These are phyloP conservation scores for Candida jianshihensis DNA, from an alignment of 805 yeast species.

Conservation along the genomic window DNA sequence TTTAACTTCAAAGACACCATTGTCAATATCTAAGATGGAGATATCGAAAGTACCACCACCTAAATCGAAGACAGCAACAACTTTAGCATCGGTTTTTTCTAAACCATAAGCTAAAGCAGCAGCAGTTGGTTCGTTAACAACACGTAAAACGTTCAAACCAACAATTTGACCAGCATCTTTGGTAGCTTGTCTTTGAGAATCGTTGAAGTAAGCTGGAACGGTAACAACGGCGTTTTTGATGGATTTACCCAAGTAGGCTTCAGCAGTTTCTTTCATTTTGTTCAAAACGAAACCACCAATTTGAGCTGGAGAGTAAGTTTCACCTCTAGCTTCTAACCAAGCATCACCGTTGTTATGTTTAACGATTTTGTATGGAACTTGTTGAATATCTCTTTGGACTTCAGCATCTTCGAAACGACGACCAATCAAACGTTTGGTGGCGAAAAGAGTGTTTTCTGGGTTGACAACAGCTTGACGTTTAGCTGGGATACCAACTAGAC, in stretches of 20 bases:
- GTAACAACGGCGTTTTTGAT: constrained; percentile 74
- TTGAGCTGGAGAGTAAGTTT: constrained; percentile 60
- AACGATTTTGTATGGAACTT: constrained; percentile 58
- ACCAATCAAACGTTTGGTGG: constrained; percentile 79
- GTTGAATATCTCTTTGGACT: constrained; percentile 61
- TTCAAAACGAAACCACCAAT: constrained; percentile 60
- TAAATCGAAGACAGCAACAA: constrained; percentile 55
- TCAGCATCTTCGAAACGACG: constrained; percentile 63
- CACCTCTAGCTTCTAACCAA: constrained; percentile 42
- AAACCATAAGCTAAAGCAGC: constrained; percentile 81
- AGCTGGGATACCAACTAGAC: constrained; percentile 65
- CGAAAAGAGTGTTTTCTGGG: constrained; percentile 73
- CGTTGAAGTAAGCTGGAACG: constrained; percentile 81
- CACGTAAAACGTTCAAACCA: constrained; percentile 71
- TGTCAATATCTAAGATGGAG: constrained; percentile 69
- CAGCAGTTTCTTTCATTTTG: constrained; percentile 63
- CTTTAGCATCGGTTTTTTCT: constrained; percentile 38
- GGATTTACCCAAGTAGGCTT: constrained; percentile 42
- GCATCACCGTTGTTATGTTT: constrained; percentile 63
- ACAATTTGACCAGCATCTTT: constrained; percentile 69
- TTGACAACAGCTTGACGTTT: constrained; percentile 74
- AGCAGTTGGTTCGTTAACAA: constrained; percentile 80
- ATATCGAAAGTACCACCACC: constrained; percentile 88
- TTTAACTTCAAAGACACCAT: constrained; percentile 74
- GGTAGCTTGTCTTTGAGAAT: constrained; percentile 79